Evolutionary conservation across 495 filamentous ascomycete species (phyloP).

Genomic region (Venustampulla echinocandica): DNA sequence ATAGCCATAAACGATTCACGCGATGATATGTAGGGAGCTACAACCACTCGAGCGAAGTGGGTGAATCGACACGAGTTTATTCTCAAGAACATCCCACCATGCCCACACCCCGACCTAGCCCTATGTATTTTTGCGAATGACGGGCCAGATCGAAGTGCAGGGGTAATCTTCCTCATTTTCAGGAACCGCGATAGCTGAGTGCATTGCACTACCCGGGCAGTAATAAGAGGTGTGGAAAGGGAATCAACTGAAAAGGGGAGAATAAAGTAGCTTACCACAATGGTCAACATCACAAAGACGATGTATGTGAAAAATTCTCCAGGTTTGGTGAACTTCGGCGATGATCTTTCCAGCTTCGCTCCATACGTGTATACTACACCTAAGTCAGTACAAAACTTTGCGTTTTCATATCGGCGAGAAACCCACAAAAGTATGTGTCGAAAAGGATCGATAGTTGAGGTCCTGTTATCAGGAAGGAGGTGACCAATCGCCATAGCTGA

Average conservation of each 20-base stretch:
- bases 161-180: conserved; percentile 95
- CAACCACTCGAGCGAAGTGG: conserved; percentile 64
- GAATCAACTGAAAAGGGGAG: conserved; percentile 17
- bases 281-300: conserved; percentile 47
- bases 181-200: conserved; percentile 90
- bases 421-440: conserved; percentile 72
- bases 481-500: conserved; percentile 58
- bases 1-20: conserved; percentile 13
- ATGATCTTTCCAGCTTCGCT: conserved; percentile 50
- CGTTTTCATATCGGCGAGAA: neutral
- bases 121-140: conserved; percentile 73
- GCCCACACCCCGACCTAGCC: conserved; percentile 66
- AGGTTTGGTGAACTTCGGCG: conserved; percentile 50
- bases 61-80: conserved; percentile 61
- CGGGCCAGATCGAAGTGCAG: conserved; percentile 60
- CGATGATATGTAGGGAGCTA: conserved; percentile 75
- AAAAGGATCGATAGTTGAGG: conserved; percentile 56
- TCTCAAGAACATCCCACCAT: conserved; percentile 85
- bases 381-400: conserved; percentile 4
- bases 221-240: conserved; percentile 66
- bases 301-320: conserved; percentile 63
- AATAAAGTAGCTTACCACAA: conserved; percentile 49
- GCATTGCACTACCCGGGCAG: conserved; percentile 82
- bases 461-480: conserved; percentile 65
- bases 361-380: conserved; percentile 56